Evolutionary conservation across 1,284 basidiomycete species (phyloP).

Genomic region (Albatrellus sp.): DNA sequence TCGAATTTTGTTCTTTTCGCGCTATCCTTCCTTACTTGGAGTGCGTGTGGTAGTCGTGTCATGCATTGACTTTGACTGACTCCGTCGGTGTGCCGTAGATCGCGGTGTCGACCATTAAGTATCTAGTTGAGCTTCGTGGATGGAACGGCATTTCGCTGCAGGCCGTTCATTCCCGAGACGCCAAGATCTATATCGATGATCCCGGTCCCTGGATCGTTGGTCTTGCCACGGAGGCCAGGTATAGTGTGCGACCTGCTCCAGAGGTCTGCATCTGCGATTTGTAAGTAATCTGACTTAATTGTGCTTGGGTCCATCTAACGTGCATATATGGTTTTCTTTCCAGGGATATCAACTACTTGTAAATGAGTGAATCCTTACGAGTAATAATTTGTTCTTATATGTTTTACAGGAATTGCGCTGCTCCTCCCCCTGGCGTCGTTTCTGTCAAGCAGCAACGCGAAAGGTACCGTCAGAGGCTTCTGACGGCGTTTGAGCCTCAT

Average conservation of each 20-base stretch:
- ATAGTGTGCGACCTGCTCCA: slow-evolving; percentile 59
- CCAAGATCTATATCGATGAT: slow-evolving; percentile 81
- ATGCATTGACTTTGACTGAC: neutral
- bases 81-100: slow-evolving; percentile 28
- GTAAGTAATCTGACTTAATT: slow-evolving; percentile 31
- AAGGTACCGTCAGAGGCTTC: slow-evolving; percentile 66
- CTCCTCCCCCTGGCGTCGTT: slow-evolving; percentile 71
- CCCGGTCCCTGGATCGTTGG: slow-evolving; percentile 92
- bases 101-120: slow-evolving; percentile 82
- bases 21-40: slow-evolving; percentile 86
- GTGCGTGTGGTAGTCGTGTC: slow-evolving; percentile 20
- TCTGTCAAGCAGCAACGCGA: slow-evolving; percentile 78
- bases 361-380: slow-evolving; percentile 2
- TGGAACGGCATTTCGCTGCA: slow-evolving; percentile 87
- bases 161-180: slow-evolving; percentile 81
- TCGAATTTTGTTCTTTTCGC: slow-evolving; percentile 80
- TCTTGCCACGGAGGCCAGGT: slow-evolving; percentile 76
- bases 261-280: slow-evolving; percentile 89
- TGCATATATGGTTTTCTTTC: neutral
- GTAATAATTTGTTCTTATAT: neutral
- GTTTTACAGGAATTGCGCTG: slow-evolving; percentile 49
- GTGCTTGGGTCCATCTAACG: slow-evolving; percentile 2
- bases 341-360: slow-evolving; percentile 86
- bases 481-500: slow-evolving; percentile 70
- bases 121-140: slow-evolving; percentile 86